Evolutionary conservation across 1,284 basidiomycete genomes (phyloP), one percentile per base, ranked within the genome.

Genomic region (Coriolopsis trogii): DNA sequence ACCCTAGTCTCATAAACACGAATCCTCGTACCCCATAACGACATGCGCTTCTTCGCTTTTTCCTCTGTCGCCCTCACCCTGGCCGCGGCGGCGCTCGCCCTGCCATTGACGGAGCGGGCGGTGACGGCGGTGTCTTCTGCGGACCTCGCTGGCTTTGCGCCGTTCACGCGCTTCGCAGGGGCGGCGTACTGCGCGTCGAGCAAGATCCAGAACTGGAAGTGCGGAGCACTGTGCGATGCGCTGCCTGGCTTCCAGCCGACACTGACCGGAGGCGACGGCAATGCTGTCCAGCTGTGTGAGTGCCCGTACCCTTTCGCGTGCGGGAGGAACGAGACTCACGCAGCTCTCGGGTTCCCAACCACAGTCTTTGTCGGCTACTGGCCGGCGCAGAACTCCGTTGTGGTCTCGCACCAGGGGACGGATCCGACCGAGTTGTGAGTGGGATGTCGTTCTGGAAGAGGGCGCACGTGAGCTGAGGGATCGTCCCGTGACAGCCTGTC

Each of bases 401-500:
- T 81, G 9, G 76, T 81, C 18, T 70, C 72, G 2, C 79, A 81
- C 54, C 66, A 82, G 59, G 79, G 80, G 23, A 81, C 80, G 2
- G 79, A 81, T 58, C 76, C 78, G 4, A 70, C 72, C 3, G 63
- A 78, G 50, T 62, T 82, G 70, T 71, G 29, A 24, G 67, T 62
- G 2, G 15, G n/a, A 10, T 8, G 15, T 18, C 5, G 6, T 25
- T 25, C 24, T 23, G 4, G 39, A 18, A 18, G 45, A 15, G 7
- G 37, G 1, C 13, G 29, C 3, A 16, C 33, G 6, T 4, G n/a
- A 16, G n/a, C 33, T 34, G 33, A 34, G 16, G 24, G n/a, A n/a
- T n/a, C 24, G 12, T 46, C 8, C 15, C 18, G 13, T 26, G 16
- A 18, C 45, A 78, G 73, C 28, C 41, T 73, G 46, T 73, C 80